Conservation (phyloP, 2,329 filamentous ascomycete species). For the Calycina marina region DNA sequence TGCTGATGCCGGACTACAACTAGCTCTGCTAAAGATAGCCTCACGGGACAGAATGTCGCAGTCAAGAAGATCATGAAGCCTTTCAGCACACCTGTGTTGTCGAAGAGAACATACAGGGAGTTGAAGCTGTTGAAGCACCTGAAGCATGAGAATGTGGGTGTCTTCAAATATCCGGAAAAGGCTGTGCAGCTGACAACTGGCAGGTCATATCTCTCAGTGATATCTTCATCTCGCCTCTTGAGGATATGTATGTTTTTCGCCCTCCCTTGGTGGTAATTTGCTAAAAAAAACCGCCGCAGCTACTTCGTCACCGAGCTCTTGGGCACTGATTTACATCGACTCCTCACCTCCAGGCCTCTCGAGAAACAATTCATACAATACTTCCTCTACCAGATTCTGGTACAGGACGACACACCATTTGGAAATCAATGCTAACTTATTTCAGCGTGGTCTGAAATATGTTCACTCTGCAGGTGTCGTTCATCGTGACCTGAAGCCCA, state of each 20-base stretch:
- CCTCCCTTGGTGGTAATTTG: constrained; percentile 11
- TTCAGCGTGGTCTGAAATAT: constrained; percentile 89
- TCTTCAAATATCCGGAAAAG: constrained; percentile 1
- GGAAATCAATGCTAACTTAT: constrained; percentile 3
- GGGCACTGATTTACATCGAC: constrained; percentile 87
- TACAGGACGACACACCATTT: constrained; percentile 29
- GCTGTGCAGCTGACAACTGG: constrained; percentile 13
- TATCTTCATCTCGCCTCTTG: constrained; percentile 97
- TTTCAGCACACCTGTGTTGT: constrained; percentile 96
- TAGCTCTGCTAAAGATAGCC: constrained; percentile 94
- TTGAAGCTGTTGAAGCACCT: constrained; percentile 95
- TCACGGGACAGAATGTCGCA: constrained; percentile 90
- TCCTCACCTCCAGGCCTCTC: constrained; percentile 85
- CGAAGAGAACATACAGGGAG: constrained; percentile 95
- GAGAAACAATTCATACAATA: constrained; percentile 99
- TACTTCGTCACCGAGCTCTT: constrained; percentile 98
- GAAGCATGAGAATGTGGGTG: constrained; percentile 77
- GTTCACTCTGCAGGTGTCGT: constrained; percentile 97
- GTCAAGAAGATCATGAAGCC: constrained; percentile 99
- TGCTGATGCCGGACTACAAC: constrained; percentile 10
- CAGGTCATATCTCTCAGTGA: constrained; percentile 96
- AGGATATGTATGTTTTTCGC: constrained; percentile 64
- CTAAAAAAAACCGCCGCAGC: constrained; percentile 31
- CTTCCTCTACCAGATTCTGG: constrained; percentile 97
- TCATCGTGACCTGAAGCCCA: constrained; percentile 93